Percentiles rank a stretch among this genome's conserved stretches.
Evolutionary conservation across 768 basidiomycete genomes (phyloP).

Genomic region (Tricholoma matsutake): DNA sequence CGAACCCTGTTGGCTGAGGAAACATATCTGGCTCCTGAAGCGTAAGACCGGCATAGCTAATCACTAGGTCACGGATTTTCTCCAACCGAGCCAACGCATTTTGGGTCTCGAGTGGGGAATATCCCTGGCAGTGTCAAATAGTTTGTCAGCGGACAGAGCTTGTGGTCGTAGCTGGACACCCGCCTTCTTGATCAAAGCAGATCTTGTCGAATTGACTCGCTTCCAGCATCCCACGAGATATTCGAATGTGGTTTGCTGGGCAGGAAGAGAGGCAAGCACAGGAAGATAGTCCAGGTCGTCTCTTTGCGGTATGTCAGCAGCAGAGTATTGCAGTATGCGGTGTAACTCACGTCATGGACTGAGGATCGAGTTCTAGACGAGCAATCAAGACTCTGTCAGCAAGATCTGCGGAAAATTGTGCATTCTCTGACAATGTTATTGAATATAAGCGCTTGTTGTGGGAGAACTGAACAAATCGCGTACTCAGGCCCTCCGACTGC

Average conservation of each 20-base stretch:
- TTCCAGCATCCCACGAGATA: slow-evolving; percentile 93
- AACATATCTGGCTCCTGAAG: slow-evolving; percentile 96
- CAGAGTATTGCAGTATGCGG: neutral
- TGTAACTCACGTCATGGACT: slow-evolving; percentile 59
- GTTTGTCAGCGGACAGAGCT: neutral
- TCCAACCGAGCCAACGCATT: slow-evolving; percentile 64
- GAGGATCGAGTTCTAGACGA: slow-evolving; percentile 76
- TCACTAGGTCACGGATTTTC: slow-evolving; percentile 74
- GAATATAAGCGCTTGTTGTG: slow-evolving; percentile 1
- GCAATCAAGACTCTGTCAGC: slow-evolving; percentile 81
- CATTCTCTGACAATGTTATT: slow-evolving; percentile 25
- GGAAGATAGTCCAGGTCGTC: slow-evolving; percentile 74
- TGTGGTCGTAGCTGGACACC: neutral
- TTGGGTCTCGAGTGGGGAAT: slow-evolving; percentile 59
- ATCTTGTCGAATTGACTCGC: slow-evolving; percentile 59
- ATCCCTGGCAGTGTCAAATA: slow-evolving; percentile 37
- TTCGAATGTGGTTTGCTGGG: slow-evolving; percentile 79
- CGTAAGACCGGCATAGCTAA: slow-evolving; percentile 86
- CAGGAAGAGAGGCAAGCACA: slow-evolving; percentile 73
- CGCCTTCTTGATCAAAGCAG: slow-evolving; percentile 64
- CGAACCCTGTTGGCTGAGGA: slow-evolving; percentile 78
- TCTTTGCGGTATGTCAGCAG: slow-evolving; percentile 31
- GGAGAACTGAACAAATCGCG: slow-evolving; percentile 17
- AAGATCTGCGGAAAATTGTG: slow-evolving; percentile 52
- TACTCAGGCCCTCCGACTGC: slow-evolving; percentile 52